These are phyloP conservation scores for Saccharomycopsis oosterbeekiorum DNA, from an alignment of 805 yeast species.

Conservation along the genomic window DNA sequence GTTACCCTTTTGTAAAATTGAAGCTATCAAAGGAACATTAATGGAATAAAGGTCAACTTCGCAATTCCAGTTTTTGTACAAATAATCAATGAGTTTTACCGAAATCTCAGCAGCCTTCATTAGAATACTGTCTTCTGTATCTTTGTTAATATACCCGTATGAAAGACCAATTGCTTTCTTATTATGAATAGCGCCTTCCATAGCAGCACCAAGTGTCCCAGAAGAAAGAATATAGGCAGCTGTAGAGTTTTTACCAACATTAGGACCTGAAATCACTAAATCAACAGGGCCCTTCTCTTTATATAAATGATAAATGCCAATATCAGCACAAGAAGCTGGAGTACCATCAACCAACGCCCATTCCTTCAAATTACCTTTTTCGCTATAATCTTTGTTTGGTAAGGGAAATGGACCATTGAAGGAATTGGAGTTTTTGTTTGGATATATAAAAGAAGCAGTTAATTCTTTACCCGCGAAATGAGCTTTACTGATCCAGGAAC, in stretches of 20 bases:
- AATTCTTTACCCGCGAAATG: constrained; percentile 75
- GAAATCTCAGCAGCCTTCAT: constrained; percentile 59
- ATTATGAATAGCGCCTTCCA: constrained; percentile 76
- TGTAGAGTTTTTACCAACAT: constrained; percentile 87
- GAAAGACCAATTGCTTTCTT: constrained; percentile 72
- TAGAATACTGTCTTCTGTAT: constrained; percentile 41
- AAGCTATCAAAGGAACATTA: constrained; percentile 66
- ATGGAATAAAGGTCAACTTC: constrained; percentile 65
- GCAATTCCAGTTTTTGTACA: constrained; percentile 48
- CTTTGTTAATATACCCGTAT: constrained; percentile 58
- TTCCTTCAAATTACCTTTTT: constrained; percentile 39
- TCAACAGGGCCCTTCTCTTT: constrained; percentile 55
- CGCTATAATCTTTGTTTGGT: constrained; percentile 34
- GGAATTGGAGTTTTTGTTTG: constrained; percentile 40
- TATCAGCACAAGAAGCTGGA: constrained; percentile 91
- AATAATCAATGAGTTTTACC: constrained; percentile 49
- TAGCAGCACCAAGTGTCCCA: constrained; percentile 95
- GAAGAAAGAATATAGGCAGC: constrained; percentile 82
- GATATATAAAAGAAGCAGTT: constrained; percentile 54
- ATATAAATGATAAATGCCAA: constrained; percentile 70
- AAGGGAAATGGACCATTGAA: constrained; percentile 59
- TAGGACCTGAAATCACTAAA: constrained; percentile 88
- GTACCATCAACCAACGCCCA: constrained; percentile 90
- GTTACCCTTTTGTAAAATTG: constrained; percentile 34
- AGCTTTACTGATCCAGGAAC: constrained; percentile 98